Evolutionary conservation across 1,284 basidiomycete species (phyloP), one percentile per base, ranked within the genome.

Genomic region (Trametes versicolor): DNA sequence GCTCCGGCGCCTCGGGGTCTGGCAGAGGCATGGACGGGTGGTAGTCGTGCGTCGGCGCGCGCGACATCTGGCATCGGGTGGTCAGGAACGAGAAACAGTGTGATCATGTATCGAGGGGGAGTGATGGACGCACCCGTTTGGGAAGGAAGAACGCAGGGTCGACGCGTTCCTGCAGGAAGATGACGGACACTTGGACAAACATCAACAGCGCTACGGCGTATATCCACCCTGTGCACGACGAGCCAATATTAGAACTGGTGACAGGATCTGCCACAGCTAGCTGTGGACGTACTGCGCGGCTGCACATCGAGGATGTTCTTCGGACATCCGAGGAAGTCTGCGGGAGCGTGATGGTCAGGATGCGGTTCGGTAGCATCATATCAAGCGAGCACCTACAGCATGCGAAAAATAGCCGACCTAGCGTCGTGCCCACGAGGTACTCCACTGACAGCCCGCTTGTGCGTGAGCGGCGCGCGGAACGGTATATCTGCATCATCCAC

Each of bases 101-200:
- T 32, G 23, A 13, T 27, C 10, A 23, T 19, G 13, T 13, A 50
- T 62, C 39, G 45, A 23, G 23, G 39, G 23, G 23, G 62, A 39
- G 32, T 41, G 37, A 56, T 66, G 15, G 32, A 81, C 87, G 58
- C 75, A 92, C 91, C 60, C 80, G 81, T 68, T 78, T 78, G 0
- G 89, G 88, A 41, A 95, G 82, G 82, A 97, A 96, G 82, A 96
- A 96, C 0, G 89, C 83, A 0, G 95, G 91, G 2, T 94, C 93
- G 51, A 96, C 78, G 29, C 82, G 77, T 60, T 95, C 91, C 79
- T 97, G 95, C 9, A 92, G 82, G 23, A 92, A 76, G 21, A 97
- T 77, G 3, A 95, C 68, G 4, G 77, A 68, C 5, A 88, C 87
- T 76, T 97, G 95, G 21, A 87, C 65, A 21, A 83, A 74, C 47